A percentile compares a stretch with the other conserved stretches of the same genome.
These are phyloP conservation scores for Pisolithus sp. DNA, from an alignment of 768 basidiomycete genomes.

Conservation along the genomic window DNA sequence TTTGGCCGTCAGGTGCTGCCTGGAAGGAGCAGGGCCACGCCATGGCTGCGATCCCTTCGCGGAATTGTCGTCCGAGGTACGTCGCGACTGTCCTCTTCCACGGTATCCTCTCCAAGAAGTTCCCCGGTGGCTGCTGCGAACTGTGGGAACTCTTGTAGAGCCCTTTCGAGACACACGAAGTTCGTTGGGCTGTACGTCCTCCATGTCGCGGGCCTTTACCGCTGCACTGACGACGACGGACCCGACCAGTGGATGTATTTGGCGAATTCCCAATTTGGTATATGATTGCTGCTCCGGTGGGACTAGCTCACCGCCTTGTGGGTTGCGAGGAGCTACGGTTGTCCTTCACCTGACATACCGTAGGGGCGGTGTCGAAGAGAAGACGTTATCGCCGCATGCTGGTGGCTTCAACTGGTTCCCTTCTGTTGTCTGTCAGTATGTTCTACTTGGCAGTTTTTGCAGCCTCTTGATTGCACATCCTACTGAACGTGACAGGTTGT, in stretches of 20 bases:
- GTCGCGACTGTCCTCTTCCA: not conserved
- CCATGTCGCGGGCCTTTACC: constrained; percentile 10
- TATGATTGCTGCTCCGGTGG: constrained; percentile 11
- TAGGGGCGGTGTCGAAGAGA: constrained; percentile 12
- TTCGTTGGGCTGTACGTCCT: constrained; percentile 38
- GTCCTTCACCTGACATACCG: not conserved
- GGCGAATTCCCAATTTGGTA: constrained; percentile 1
- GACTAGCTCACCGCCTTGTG: constrained; percentile 20
- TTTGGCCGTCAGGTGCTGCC: not conserved
- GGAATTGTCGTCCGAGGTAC: not conserved
- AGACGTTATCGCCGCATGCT: constrained; percentile 25
- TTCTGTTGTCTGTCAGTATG: not conserved
- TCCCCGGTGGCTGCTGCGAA: constrained; percentile 7
- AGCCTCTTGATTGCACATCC: not conserved
- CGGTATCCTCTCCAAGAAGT: constrained; percentile 1
- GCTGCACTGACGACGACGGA: not conserved
- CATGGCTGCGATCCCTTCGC: not conserved
- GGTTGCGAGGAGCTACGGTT: constrained; percentile 2
- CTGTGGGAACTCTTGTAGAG: constrained; percentile 19
- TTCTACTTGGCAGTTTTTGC: not conserved
- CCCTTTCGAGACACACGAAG: constrained; percentile 31
- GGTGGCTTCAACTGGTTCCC: constrained; percentile 10
- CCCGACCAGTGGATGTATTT: constrained; percentile 15
- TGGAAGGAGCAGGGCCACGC: not conserved
- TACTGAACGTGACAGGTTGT: not conserved